Conservation (phyloP, 768 basidiomycete species). For the Gymnopilus junonius region DNA sequence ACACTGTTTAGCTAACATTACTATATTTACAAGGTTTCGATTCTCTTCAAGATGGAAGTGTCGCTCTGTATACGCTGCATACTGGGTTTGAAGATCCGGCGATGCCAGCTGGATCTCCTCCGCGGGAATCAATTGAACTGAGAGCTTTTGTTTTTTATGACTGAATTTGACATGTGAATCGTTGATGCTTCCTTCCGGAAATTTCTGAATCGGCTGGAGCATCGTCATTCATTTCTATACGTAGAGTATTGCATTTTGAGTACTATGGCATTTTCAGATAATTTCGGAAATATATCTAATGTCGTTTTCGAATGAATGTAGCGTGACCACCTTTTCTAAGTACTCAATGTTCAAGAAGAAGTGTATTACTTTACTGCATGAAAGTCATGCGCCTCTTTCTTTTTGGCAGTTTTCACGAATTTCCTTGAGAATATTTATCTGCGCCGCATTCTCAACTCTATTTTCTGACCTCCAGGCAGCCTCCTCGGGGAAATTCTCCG, state of each 20-base stretch:
- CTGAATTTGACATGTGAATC: too few species aligned
- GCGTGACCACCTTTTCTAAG: too few species aligned
- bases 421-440: background rate
- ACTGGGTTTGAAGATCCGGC: slow-evolving; percentile 58
- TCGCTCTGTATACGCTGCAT: slow-evolving; percentile 63
- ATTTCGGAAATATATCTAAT: too few species aligned
- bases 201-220: too few species aligned
- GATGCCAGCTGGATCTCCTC: slow-evolving; percentile 50
- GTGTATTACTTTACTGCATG: too few species aligned
- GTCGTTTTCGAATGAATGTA: too few species aligned
- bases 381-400: background rate
- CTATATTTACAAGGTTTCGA: slow-evolving; percentile 17
- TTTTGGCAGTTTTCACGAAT: background rate
- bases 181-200: too few species aligned
- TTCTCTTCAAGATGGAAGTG: slow-evolving; percentile 44
- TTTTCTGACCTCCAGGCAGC: background rate
- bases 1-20: background rate
- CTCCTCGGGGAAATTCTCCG: background rate
- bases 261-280: too few species aligned
- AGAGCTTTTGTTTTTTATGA: slow-evolving; percentile 65
- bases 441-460: background rate
- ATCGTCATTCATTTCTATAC: too few species aligned
- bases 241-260: too few species aligned
- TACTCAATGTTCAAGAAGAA: too few species aligned
- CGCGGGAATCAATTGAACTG: slow-evolving; percentile 62